Conservation (phyloP, 1,139 yeast species). For the Blastobotrys aristatus region DNA sequence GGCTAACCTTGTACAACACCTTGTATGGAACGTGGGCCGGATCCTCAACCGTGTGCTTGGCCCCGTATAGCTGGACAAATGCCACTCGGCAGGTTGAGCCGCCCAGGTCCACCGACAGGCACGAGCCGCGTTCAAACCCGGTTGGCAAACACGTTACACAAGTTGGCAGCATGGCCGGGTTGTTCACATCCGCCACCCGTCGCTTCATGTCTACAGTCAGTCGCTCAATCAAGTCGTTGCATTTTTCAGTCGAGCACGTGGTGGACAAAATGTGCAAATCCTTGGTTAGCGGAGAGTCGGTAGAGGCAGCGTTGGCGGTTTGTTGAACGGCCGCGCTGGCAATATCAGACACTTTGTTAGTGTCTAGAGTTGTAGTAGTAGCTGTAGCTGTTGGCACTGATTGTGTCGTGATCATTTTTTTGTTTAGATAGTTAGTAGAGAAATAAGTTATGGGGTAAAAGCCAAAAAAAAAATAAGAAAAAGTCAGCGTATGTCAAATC, state of each 20-base stretch:
- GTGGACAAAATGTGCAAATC: conserved; percentile 10
- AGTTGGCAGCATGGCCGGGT: conserved; percentile 60
- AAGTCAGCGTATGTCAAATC: no score
- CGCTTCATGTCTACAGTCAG: conserved; percentile 16
- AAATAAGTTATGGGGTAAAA: no score
- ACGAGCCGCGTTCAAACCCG: conserved; percentile 76
- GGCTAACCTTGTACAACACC: conserved; percentile 28
- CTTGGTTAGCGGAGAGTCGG: conserved; percentile 4
- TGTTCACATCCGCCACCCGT: conserved; percentile 16
- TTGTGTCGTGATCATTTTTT: conserved; percentile 9
- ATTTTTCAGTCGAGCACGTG: conserved; percentile 13
- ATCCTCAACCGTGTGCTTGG: conserved; percentile 41
- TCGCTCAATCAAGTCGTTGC: conserved; percentile 19
- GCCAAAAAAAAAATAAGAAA: no score
- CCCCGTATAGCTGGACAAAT: conserved; percentile 63
- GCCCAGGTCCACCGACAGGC: conserved; percentile 79
- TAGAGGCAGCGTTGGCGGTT: conserved; percentile 6
- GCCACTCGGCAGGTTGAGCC: conserved; percentile 85
- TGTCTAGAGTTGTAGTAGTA: neutral
- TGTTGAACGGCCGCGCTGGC: conserved; percentile 3
- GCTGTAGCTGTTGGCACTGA: no score
- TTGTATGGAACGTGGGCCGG: conserved; percentile 42
- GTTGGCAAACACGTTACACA: conserved; percentile 66
- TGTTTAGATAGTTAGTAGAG: no score
- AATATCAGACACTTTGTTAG: conserved; percentile 3